Conservation (phyloP, 1,139 yeast genomes). For the Geotrichum histeridarum region DNA sequence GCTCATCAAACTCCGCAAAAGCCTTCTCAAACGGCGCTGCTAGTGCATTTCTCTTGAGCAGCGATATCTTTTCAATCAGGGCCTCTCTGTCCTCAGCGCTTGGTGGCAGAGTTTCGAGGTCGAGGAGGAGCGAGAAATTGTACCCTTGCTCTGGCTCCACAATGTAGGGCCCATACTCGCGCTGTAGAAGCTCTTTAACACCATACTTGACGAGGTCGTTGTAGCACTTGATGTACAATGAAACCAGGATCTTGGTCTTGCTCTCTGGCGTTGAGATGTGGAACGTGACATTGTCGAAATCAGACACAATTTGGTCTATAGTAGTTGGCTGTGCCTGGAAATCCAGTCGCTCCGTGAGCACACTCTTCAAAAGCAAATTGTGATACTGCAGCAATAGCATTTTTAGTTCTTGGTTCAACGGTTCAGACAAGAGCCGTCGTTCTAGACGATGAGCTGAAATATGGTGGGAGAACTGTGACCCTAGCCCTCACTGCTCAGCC, state of each 20-base stretch:
- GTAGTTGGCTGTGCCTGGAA: conserved; percentile 45
- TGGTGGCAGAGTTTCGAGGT: conserved; percentile 46
- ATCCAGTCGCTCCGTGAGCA: conserved; percentile 42
- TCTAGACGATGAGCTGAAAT: no score
- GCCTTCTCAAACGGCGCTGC: conserved; percentile 93
- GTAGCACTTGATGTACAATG: conserved; percentile 74
- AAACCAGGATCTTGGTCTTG: conserved; percentile 59
- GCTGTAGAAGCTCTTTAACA: conserved; percentile 40
- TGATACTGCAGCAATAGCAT: conserved; percentile 43
- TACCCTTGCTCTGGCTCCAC: conserved; percentile 65
- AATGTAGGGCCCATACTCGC: conserved; percentile 43
- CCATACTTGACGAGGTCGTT: conserved; percentile 66
- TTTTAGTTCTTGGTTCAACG: conserved; percentile 13
- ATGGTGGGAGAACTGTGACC: not conserved
- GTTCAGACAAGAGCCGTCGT: no score
- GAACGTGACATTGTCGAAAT: conserved; percentile 91
- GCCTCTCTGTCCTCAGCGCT: conserved; percentile 45
- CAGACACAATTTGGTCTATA: conserved; percentile 87
- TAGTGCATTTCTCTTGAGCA: conserved; percentile 78
- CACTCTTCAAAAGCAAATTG: conserved; percentile 41
- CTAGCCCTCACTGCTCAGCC: not conserved
- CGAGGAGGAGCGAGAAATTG: conserved; percentile 71
- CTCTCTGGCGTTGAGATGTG: conserved; percentile 80
- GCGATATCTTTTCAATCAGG: conserved; percentile 59
- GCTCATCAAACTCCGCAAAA: conserved; percentile 66